Evolutionary conservation across 805 yeast genomes (phyloP), one percentile per base, ranked within the genome.

Genomic region (Hanseniaspora taiwanica): DNA sequence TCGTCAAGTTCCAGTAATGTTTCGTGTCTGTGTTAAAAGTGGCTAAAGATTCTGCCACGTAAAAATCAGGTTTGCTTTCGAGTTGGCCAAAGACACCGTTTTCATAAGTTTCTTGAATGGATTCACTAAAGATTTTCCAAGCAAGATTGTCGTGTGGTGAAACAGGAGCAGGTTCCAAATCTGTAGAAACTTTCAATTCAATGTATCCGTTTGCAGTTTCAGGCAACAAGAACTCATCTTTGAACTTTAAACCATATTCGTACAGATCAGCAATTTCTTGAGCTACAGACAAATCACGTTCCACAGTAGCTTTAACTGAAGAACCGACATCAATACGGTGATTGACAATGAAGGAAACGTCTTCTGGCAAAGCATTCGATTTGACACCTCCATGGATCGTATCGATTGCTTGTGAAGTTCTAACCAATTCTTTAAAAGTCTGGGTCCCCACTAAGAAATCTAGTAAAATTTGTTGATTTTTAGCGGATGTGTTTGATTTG

Each of bases 301-400:
- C 63, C 14, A 61, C 48, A 3, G 68, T 69, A 16, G 62, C 67
- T 4, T 62, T 57, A 1, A 70, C 64, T 18, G 68, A 59, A 13
- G 76, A 67, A 45, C 76, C 84, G 35, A 75, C 60, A 16, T 74
- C 69, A 41, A 81, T 65, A 52, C 93, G 66, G 51, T 79, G 80
- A 58, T 83, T 81, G 35, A 78, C 64, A 27, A 67, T 52, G 33
- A 76, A 63, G 23, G 59, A 56, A 3, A 72, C 72, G 20, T 64
- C 57, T 53, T 81, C 89, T 2, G 94, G 93, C 36, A 82, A 60
- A 1, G 91, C 86, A 52, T 82, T 82, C 20, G 78, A 67, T 58
- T 82, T 82, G 43, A 76, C 69, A 35, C 93, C 94, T 21, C 91
- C 91, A 10, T 59, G 52, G 44, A 83, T 65, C 19, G 78, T 66